Evolutionary conservation across 352 stramenopile genomes (phyloP).

Genomic region (Pythium oligandrum): DNA sequence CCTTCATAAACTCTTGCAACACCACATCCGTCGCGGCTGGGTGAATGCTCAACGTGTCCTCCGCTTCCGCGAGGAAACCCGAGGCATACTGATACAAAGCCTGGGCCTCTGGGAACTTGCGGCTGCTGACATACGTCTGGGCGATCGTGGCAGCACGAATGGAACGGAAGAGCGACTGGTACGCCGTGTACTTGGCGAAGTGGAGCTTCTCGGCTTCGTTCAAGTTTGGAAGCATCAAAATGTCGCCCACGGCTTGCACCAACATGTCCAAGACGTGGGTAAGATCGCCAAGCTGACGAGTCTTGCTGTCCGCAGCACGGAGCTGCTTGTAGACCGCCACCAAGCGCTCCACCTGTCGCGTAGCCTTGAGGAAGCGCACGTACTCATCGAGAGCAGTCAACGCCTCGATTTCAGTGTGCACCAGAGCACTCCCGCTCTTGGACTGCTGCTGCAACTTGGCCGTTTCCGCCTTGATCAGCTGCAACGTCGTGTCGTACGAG

Average conservation of each 20-base stretch:
- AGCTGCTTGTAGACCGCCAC: constrained; percentile 63
- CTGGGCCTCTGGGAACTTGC: constrained; percentile 65
- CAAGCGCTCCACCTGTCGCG: constrained; percentile 65
- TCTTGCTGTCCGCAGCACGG: constrained; percentile 32
- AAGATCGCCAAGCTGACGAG: constrained; percentile 50
- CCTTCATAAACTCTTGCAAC: constrained; percentile 57
- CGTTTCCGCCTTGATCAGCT: constrained; percentile 61
- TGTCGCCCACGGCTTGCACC: constrained; percentile 75
- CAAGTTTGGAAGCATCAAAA: constrained; percentile 59
- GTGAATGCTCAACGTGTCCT: constrained; percentile 51
- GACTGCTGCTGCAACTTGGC: constrained; percentile 67
- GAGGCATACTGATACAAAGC: constrained; percentile 72
- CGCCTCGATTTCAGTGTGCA: constrained; percentile 70
- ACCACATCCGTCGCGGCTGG: constrained; percentile 55
- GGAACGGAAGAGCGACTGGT: constrained; percentile 61
- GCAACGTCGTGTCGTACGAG: constrained; percentile 63
- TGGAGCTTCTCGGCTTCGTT: constrained; percentile 44
- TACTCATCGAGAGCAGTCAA: constrained; percentile 70
- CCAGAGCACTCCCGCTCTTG: constrained; percentile 66
- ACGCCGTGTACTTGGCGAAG: constrained; percentile 60
- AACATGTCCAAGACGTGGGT: constrained; percentile 83
- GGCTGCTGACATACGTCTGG: constrained; percentile 57
- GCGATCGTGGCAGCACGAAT: constrained; percentile 57
- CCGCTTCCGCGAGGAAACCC: constrained; percentile 47
- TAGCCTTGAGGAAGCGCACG: constrained; percentile 65